These are phyloP conservation scores for Umbelopsis vinacea DNA, from an alignment of 192 early-diverging fungal genomes.

Conservation along the genomic window DNA sequence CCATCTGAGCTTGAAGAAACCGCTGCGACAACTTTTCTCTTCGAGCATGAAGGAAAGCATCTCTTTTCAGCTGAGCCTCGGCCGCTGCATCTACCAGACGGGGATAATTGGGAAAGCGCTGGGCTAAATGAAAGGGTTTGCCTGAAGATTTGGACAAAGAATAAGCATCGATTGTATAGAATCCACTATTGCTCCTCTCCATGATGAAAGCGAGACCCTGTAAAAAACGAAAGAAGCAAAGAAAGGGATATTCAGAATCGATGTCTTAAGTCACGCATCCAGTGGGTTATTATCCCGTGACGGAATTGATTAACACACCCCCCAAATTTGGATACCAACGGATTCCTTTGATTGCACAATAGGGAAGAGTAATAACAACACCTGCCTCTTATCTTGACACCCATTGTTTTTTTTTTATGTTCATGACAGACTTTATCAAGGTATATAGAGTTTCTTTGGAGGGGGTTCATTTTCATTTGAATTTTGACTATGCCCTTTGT, in stretches of 20 bases:
- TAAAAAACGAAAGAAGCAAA: not conserved
- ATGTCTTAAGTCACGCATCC: not conserved
- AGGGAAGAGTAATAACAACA: not conserved
- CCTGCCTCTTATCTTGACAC: not conserved
- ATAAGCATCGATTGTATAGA: slow-evolving; percentile 26
- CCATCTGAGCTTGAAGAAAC: slow-evolving; percentile 23
- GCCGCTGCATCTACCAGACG: not conserved
- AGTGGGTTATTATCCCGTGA: slow-evolving; percentile 3
- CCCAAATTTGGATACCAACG: not conserved
- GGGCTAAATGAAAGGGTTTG: slow-evolving; percentile 33
- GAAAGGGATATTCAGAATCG: not conserved
- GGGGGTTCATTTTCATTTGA: not conserved
- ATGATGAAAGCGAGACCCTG: not conserved
- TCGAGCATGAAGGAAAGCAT: slow-evolving; percentile 29
- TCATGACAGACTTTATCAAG: too few relatives aligned
- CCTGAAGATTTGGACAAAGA: slow-evolving; percentile 20
- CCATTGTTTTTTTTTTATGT: too few relatives aligned
- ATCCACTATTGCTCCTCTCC: slow-evolving; percentile 23
- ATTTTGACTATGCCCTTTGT: not conserved
- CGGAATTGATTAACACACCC: not conserved
- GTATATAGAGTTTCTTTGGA: not conserved
- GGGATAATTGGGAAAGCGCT: slow-evolving; percentile 26
- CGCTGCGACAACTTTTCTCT: slow-evolving; percentile 25
- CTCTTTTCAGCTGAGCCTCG: slow-evolving; percentile 28
- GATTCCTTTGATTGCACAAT: not conserved